Evolutionary conservation across 805 yeast species (phyloP).

Genomic region (Nakazawaea ernobii): DNA sequence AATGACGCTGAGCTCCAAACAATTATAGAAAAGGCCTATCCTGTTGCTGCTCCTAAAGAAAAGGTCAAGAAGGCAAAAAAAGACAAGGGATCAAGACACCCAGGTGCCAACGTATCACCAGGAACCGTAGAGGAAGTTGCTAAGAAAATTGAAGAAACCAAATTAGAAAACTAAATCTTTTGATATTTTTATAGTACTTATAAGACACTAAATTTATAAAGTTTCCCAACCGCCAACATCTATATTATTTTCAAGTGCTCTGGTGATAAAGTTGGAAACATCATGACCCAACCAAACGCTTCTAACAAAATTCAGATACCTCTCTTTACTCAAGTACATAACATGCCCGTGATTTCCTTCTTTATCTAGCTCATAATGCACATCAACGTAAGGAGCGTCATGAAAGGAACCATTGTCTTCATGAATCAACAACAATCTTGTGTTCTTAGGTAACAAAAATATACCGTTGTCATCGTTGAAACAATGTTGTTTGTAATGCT

Average conservation of each 20-base stretch:
- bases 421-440: slow-evolving; percentile 57
- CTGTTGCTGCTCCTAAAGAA: slow-evolving; percentile 59
- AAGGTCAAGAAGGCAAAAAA: slow-evolving; percentile 73
- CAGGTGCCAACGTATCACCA: slow-evolving; percentile 45
- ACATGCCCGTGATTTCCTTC: slow-evolving; percentile 70
- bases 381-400: slow-evolving; percentile 78
- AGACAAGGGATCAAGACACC: slow-evolving; percentile 86
- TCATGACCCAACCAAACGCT: slow-evolving; percentile 77
- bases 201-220: slow-evolving; percentile 29
- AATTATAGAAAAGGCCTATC: slow-evolving; percentile 77
- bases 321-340: slow-evolving; percentile 50
- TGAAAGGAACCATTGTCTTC: slow-evolving; percentile 79
- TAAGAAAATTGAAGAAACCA: slow-evolving; percentile 33
- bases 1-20: slow-evolving; percentile 66
- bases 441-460: slow-evolving; percentile 65
- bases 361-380: slow-evolving; percentile 80
- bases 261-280: slow-evolving; percentile 67
- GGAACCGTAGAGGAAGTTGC: slow-evolving; percentile 24
- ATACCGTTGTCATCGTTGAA: slow-evolving; percentile 62
- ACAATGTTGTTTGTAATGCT: slow-evolving; percentile 62
- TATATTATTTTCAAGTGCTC: slow-evolving; percentile 70
- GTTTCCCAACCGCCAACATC: slow-evolving; percentile 98
- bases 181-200: not conserved
- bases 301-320: slow-evolving; percentile 63
- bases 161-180: slow-evolving; percentile 19